A percentile compares a stretch with the other conserved stretches of the same genome.
These are phyloP conservation scores for Chara braunii DNA, from an alignment of 139 green algal species.

Conservation along the genomic window DNA sequence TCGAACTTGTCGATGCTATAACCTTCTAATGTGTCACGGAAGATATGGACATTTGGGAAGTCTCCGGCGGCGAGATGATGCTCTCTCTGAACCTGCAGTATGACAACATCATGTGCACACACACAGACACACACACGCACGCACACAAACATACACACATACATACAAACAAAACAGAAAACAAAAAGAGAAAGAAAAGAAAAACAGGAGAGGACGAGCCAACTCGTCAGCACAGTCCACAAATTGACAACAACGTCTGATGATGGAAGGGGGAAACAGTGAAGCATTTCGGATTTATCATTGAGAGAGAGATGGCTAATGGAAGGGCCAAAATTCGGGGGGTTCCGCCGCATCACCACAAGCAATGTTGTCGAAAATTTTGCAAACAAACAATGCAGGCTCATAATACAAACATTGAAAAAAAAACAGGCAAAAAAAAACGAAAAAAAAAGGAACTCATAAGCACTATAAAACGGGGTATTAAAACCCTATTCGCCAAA, in stretches of 20 bases:
- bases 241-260: background rate
- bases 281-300: too few relatives aligned
- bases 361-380: too few relatives aligned
- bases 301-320: too few relatives aligned
- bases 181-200: background rate
- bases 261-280: background rate
- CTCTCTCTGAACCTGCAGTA: slow-evolving; percentile 57
- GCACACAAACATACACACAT: background rate
- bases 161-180: background rate
- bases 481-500: too few relatives aligned
- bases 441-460: too few relatives aligned
- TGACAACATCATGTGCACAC: background rate
- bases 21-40: slow-evolving; percentile 65
- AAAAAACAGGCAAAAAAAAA: too few relatives aligned
- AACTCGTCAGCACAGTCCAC: background rate
- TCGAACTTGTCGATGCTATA: slow-evolving; percentile 67
- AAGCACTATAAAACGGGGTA: too few relatives aligned
- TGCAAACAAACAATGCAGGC: too few relatives aligned
- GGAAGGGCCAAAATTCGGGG: too few relatives aligned
- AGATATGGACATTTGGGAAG: slow-evolving; percentile 78
- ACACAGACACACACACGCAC: background rate
- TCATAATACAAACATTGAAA: too few relatives aligned
- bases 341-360: too few relatives aligned
- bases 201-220: background rate
- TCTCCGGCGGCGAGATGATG: slow-evolving; percentile 80